Conservation (phyloP, 805 yeast genomes). For the Barnettozyma sucrosica region DNA sequence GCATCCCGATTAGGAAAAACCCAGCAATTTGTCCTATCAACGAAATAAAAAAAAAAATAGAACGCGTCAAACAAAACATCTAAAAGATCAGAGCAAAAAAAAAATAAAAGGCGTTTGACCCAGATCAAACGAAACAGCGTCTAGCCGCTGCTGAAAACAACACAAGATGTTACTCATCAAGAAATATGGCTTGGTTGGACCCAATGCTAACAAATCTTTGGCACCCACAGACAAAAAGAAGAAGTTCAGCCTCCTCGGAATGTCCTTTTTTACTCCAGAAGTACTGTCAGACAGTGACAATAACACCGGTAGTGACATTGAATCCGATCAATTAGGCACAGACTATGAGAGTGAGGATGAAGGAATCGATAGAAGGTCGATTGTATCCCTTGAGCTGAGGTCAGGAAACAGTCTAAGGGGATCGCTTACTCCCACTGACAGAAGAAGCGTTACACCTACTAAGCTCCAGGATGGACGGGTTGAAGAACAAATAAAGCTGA, state of each 20-base stretch:
- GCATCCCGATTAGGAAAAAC: too few relatives aligned
- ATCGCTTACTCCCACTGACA: not conserved
- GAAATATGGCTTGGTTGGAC: not conserved
- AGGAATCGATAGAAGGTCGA: not conserved
- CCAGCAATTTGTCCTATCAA: not conserved
- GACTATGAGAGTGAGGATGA: not conserved
- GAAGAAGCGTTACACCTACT: not conserved
- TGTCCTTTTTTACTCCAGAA: conserved; percentile 57
- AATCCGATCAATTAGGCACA: not conserved
- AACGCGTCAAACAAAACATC: not conserved
- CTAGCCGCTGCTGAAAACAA: not conserved
- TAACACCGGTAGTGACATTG: not conserved
- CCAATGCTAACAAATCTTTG: not conserved
- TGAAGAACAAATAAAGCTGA: conserved; percentile 1
- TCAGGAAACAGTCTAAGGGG: not conserved
- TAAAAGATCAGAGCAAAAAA: not conserved
- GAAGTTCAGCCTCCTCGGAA: not conserved
- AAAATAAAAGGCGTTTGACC: not conserved
- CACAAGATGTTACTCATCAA: not conserved
- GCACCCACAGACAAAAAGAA: not conserved
- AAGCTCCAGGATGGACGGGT: not conserved
- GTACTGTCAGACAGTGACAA: conserved; percentile 46
- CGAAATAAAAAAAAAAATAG: not conserved
- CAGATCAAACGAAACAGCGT: not conserved
- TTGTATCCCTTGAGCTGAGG: not conserved